Conservation (phyloP, 2,329 filamentous ascomycete genomes). For the Daldinia sp. region DNA sequence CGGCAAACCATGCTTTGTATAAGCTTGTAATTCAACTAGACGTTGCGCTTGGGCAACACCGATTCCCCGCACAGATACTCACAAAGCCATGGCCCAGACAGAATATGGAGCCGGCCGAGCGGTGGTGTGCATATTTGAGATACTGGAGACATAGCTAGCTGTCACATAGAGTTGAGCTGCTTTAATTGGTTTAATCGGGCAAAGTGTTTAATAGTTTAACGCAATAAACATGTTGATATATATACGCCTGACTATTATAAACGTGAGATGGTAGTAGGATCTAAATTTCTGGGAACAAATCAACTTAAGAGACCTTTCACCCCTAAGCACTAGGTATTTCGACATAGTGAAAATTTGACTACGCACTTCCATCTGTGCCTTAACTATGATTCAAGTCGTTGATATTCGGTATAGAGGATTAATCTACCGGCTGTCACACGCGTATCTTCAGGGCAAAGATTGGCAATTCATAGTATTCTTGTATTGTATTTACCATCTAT, state of each 20-base stretch:
- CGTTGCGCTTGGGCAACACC: slow-evolving; percentile 19
- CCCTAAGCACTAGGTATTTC: too few relatives aligned
- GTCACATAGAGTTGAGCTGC: slow-evolving; percentile 14
- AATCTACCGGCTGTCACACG: too few relatives aligned
- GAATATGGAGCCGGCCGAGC: neutral
- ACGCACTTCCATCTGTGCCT: too few relatives aligned
- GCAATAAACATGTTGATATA: slow-evolving; percentile 12
- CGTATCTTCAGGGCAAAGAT: neutral
- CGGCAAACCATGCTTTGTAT: slow-evolving; percentile 20
- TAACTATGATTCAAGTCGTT: too few relatives aligned
- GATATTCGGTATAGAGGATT: too few relatives aligned
- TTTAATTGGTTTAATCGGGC: slow-evolving; percentile 15
- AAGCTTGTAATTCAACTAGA: slow-evolving; percentile 13
- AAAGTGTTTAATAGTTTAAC: slow-evolving; percentile 10
- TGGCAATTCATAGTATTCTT: neutral
- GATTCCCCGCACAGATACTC: slow-evolving; percentile 14
- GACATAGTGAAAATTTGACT: too few relatives aligned
- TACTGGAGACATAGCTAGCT: slow-evolving; percentile 9
- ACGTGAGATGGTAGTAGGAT: neutral
- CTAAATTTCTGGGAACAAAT: too few relatives aligned
- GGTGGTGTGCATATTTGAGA: slow-evolving; percentile 4
- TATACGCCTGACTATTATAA: neutral
- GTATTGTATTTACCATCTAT: neutral
- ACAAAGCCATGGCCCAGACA: neutral
- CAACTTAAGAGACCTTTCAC: too few relatives aligned